Evolutionary conservation across 768 basidiomycete genomes (phyloP).

Genomic region (Mycena indigotica): DNA sequence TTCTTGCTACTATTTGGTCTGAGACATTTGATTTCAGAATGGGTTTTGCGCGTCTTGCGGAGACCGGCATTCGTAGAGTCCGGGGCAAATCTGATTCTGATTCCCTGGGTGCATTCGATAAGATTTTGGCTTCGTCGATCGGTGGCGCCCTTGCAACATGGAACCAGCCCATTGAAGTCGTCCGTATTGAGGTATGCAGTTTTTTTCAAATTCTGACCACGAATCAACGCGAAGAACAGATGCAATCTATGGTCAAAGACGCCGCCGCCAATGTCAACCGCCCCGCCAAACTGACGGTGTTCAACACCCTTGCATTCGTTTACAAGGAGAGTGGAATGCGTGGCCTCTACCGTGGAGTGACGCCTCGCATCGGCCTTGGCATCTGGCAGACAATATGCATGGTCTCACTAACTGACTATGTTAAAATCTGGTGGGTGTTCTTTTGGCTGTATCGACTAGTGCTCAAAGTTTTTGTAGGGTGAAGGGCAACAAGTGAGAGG

Average conservation of each 20-base stretch:
- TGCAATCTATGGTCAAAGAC: constrained; percentile 97
- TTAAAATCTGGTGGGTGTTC: constrained; percentile 72
- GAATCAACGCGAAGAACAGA: constrained; percentile 48
- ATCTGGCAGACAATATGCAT: constrained; percentile 99
- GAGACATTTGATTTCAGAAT: constrained; percentile 53
- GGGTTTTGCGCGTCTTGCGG: constrained; percentile 94
- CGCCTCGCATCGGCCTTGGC: constrained; percentile 93
- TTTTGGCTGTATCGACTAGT: too few relatives aligned
- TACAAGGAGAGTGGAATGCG: constrained; percentile 96
- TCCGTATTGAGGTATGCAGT: constrained; percentile 85
- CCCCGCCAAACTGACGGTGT: constrained; percentile 87
- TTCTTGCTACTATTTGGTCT: constrained; percentile 11
- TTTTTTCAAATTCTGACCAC: not conserved
- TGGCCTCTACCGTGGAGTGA: constrained; percentile 96
- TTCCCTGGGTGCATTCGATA: constrained; percentile 74
- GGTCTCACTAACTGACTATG: constrained; percentile 97
- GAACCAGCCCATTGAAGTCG: constrained; percentile 99
- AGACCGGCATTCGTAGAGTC: constrained; percentile 72
- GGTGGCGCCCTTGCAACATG: constrained; percentile 97
- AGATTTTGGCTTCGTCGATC: constrained; percentile 83
- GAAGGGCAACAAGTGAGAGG: constrained; percentile 46
- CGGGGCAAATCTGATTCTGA: constrained; percentile 82
- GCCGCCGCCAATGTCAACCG: constrained; percentile 70
- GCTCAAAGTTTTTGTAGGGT: constrained; percentile 48
- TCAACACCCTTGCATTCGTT: constrained; percentile 91